Base-by-base conservation (phyloP, 73 alveolate genomes). In the Paramecium sonneborni region DNA sequence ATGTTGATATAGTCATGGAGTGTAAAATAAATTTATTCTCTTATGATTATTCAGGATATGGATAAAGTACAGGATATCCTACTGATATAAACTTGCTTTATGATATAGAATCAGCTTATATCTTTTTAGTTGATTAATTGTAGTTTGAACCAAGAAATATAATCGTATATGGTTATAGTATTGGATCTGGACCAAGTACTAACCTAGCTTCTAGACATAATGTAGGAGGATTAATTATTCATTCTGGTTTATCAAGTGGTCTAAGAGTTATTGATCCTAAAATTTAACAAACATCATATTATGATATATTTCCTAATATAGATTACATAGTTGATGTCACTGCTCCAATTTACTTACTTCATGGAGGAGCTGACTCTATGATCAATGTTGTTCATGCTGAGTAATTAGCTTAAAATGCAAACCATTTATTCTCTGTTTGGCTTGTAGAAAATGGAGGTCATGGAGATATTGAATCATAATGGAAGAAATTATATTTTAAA, bases 31-130 rank as follows among this genome's bases (percentile, higher is more conserved):
- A 76, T 55, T 72, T 94, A 11, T 70, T 94, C 23, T n/a, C 93
- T 20, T 94, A 85, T 46, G 97, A 94, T 26, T 94, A 94, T 79
- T 62, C 95, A 14, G 97, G 97, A 4, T 94, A 94, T 93, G 97
- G 97, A 38, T 52, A 93, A 79, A 76, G 94, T 26, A 88, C 96
- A 14, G 97, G 97, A 0, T 85, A 93, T 20, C 95, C 97, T 12
- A 92, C 92, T 23, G 97, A 94, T 46, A 43, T 72, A 20, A 56
- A 82, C 32, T 38, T 92, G 10, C 57, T 88, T n/a, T 35, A 37
- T 30, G 96, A 94, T 38, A 85, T 94, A 12, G 69, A 90, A 57
- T 95, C 97, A 6, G 93, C 95, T 12, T 94, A 94, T 38, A 26
- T 88, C 18, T 93, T 62, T 70, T 21, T 79, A 18, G 85, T 82